Base-by-base conservation (phyloP, 257 asterid species). In the Solanum medicagineum region DNA sequence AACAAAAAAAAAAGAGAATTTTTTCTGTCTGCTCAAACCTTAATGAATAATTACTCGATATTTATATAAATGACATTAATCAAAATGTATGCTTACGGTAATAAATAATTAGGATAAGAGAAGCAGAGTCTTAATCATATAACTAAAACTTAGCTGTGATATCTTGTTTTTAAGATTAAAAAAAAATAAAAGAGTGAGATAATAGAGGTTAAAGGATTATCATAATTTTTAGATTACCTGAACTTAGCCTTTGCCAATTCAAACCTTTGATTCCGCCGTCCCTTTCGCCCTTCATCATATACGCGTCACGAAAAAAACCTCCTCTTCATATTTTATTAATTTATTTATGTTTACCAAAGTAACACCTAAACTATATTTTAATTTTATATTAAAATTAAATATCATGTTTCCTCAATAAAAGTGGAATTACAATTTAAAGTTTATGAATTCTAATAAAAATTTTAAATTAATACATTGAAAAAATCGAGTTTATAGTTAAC, bases 201-300 rank as follows among this genome's bases (percentile, higher is more conserved):
- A 59, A 45, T 32, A 57, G 74, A 32, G 63, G 57, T 36, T 26
- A 36, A 84, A 49, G 9, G 13, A 17, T 70, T 32, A 3, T 77
- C 55, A 86, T 9, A 69, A 69, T 14, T 40, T 32, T 16, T 69
- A 17, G 90, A 89, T 93, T 85, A 84, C 74, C 85, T 88, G 96
- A 90, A 93, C 91, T 85, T 93, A 86, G 94, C 77, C 92, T 24
- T 75, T 75, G 66, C 86, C 84, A 75, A 68, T 87, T 86, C 84
- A 29, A 59, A 89, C 90, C 95, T 84, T 81, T 84, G 91, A 91
- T 89, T 89, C 93, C 92, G 92, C 87, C 95, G 92, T 54, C 77
- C 74, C 88, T 83, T 60, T 56, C 89, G 95, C 62, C 20, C 85
- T 26, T 29, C 80, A 56, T 66, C 81, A 87, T 45, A 80, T 57